Base-by-base conservation (phyloP, 495 filamentous ascomycete genomes). In the Cenococcum geophilum region DNA sequence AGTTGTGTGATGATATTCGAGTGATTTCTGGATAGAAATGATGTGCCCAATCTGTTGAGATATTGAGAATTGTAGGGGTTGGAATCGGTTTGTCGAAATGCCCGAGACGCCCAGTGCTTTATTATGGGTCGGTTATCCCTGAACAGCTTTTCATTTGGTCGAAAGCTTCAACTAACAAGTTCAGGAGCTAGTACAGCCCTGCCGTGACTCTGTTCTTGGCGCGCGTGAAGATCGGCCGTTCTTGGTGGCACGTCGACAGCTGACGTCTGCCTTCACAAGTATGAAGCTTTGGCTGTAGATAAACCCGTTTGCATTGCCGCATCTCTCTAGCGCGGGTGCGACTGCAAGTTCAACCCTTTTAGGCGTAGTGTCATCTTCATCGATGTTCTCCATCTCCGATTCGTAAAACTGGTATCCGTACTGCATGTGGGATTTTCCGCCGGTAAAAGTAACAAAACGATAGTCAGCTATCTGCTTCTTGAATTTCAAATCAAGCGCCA, bases 271-370 rank as follows among this genome's bases (percentile, higher is more conserved):
- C 51, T 68, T 68, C 21, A 68, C 37, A 8, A 68, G 55, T 10
- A 68, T 68, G 43, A 68, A 68, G 34, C 22, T 55, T 25, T 64
- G 58, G 20, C 65, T 62, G 32, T 65, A 68, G 11, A 65, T 34
- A 55, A 65, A 52, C 12, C 66, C 66, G 37, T 68, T 68, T 27
- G 66, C 66, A 61, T 68, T 68, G 8, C 66, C 66, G 34, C 66
- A 65, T 48, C 66, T 57, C 55, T 68, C 66, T 2, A 68, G 56
- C 1, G 66, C 66, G 0, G 66, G 66, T 18, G 66, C 66, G 0
- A 65, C 32, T 6, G 47, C 22, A 5, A 68, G 16, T 43, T 68
- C 54, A 21, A 68, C 66, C 16, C 25, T 32, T 23, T 55, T 59
- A 3, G 45, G 18, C 18, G 61, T 61, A 20, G 56, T 42, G n/a